Conservation (phyloP, 1,139 yeast species). For the Yamadazyma songkhlaensis region DNA sequence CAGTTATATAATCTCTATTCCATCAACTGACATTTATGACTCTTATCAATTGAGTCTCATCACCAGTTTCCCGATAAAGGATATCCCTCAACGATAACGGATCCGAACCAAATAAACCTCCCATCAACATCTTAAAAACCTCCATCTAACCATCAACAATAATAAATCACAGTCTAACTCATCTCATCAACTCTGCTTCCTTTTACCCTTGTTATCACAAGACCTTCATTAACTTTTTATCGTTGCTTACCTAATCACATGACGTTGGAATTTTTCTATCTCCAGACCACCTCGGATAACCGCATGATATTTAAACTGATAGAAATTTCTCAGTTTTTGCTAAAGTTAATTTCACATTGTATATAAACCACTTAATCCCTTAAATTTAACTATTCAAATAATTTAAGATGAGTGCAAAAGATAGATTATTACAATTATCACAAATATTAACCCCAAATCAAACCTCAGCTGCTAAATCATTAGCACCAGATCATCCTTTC, state of each 20-base stretch:
- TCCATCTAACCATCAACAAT: too few relatives aligned
- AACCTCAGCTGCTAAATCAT: slow-evolving; percentile 15
- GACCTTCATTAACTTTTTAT: background rate
- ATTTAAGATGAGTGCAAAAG: slow-evolving; percentile 18
- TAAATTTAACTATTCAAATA: too few relatives aligned
- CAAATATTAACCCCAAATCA: slow-evolving; percentile 29
- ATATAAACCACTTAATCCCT: background rate
- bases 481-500: slow-evolving; percentile 33
- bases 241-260: background rate
- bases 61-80: background rate
- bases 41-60: background rate
- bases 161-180: too few relatives aligned
- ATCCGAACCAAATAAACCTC: too few relatives aligned
- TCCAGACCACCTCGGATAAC: slow-evolving; percentile 1
- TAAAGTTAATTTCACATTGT: background rate
- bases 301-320: background rate
- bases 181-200: too few relatives aligned
- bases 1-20: too few relatives aligned
- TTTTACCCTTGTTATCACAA: too few relatives aligned
- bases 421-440: slow-evolving; percentile 40
- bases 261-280: background rate
- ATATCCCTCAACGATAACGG: too few relatives aligned
- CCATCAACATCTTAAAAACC: too few relatives aligned
- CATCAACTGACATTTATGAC: too few relatives aligned
- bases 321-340: background rate